Evolutionary conservation across 2,329 filamentous ascomycete genomes (phyloP), one percentile per base, ranked within the genome.

Genomic region (Ramularia endophylla): DNA sequence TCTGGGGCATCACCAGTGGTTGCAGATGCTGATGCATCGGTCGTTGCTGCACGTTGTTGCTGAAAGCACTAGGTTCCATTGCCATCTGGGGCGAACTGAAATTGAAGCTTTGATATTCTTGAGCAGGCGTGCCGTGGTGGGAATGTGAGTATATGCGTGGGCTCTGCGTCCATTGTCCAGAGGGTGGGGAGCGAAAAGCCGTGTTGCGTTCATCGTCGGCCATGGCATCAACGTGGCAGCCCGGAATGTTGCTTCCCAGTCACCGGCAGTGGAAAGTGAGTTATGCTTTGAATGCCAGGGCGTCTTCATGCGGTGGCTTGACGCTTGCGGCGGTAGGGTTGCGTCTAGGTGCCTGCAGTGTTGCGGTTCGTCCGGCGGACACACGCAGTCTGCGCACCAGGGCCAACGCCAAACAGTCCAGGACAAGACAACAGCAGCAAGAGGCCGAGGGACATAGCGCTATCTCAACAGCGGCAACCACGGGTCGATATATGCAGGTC

Each of bases 1-100:
- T n/a, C 48, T 82, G 74, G 34, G 82, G 80, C 69, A 85, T 84
- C 54, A 86, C 81, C 50, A 89, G 69, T 59, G 85, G 82, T 16
- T 85, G 78, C 15, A 85, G 66, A 47, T 78, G 77, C 45, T 68
- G 69, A 44, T 71, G 70, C 22, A 70, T 67, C 19, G 68, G 58
- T 44, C 73, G 73, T 41, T 46, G 77, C 69, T 47, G 77, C 72
- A 53, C 74, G 74, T 52, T 77, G 36, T 42, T 48, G 79, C 74
- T 52, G 71, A 78, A 43, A 67, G 54, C 51, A 38, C 52, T 65
- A 22, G 71, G 63, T 43, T 81, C 78, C 51, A 79, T 69, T 22
- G 79, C 70, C 51, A 83, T 70, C 13, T 80, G 76, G 31, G 80
- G 76, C 38, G 78, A 67, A 50, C 75, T 69, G 64, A 83, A 88